Base-by-base conservation (phyloP, 2,329 filamentous ascomycete genomes). In the Fulvia fulva region DNA sequence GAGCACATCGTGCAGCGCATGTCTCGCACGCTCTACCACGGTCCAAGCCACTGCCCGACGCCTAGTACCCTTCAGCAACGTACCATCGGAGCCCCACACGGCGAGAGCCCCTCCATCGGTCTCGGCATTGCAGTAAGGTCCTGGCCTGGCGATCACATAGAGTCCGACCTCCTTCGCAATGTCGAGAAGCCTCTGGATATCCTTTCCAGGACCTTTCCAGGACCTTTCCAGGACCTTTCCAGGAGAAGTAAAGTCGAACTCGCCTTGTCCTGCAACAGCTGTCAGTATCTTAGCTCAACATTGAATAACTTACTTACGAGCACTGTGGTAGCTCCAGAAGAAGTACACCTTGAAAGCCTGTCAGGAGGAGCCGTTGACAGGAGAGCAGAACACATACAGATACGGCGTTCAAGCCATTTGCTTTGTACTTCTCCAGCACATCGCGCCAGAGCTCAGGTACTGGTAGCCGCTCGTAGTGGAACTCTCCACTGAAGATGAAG, bases 71-170 rank as follows among this genome's bases (percentile, higher is more conserved):
- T n/a, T n/a, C n/a, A n/a, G n/a, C n/a, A n/a, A n/a, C 25, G 76
- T 82, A 45, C 83, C 84, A 0, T 84, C 86, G 0, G 83, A 86
- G 5, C 84, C 69, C 83, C 84, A 87, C 1, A 84, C 73, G 0
- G 85, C 83, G 57, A 85, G 83, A 0, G 85, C 85, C 30, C 85
- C 85, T 0, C 80, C 60, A 61, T 81, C 85, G 2, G 83, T 77
- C 67, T 87, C 85, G 1, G 84, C 85, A 61, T 87, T 87, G 57
- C 85, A 79, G 57, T 87, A 87, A 0, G 83, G 83, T 0, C 84
- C 84, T 0, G 83, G 82, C 0, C 84, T 76, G 3, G 57, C 77
- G 26, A 84, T 78, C 41, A 83, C 76, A 61, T 83, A 84, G 41
- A 84, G 71, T 2, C 81, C 82, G 23, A 83, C 71, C 41, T 81